These are phyloP conservation scores for Euphorbia peplus DNA, from an alignment of 345 rosid genomes.

Conservation along the genomic window DNA sequence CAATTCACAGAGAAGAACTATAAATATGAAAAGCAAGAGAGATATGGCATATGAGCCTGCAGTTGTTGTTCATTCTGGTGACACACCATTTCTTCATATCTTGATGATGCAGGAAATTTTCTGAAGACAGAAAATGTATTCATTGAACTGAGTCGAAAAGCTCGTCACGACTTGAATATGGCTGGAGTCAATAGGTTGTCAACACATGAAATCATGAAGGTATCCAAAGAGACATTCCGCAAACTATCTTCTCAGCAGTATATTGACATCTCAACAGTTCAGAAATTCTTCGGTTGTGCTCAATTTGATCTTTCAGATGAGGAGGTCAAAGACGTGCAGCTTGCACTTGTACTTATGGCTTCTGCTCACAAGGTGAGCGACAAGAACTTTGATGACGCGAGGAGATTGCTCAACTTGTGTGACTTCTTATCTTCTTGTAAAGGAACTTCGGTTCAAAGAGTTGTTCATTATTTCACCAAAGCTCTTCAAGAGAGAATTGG, in stretches of 20 bases:
- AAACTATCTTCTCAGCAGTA: background rate
- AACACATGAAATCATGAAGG: constrained; percentile 10
- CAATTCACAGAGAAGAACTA: no score
- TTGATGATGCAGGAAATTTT: no score
- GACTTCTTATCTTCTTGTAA: constrained; percentile 1
- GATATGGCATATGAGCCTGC: no score
- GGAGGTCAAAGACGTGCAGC: constrained; percentile 4
- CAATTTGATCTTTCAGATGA: background rate
- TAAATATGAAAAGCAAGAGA: no score
- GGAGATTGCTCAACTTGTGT: constrained; percentile 2
- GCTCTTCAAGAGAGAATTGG: constrained; percentile 2
- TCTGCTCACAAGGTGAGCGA: constrained; percentile 8
- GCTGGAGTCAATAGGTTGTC: background rate
- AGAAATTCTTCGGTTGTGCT: background rate
- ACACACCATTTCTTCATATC: no score
- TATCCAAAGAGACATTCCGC: constrained; percentile 4
- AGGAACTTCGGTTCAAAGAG: constrained; percentile 4
- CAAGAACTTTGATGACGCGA: background rate
- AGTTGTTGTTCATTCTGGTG: no score
- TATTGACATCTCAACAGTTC: constrained; percentile 5
- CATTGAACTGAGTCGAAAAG: background rate
- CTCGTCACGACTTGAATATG: background rate
- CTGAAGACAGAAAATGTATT: constrained; percentile 10
- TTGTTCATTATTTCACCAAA: background rate
- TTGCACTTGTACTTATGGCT: background rate